A percentile compares a stretch with the other conserved stretches of the same genome.
phyloP scores from a whole-genome alignment of 495 filamentous ascomycete species.

The Aspergillus indologenus region DNA sequence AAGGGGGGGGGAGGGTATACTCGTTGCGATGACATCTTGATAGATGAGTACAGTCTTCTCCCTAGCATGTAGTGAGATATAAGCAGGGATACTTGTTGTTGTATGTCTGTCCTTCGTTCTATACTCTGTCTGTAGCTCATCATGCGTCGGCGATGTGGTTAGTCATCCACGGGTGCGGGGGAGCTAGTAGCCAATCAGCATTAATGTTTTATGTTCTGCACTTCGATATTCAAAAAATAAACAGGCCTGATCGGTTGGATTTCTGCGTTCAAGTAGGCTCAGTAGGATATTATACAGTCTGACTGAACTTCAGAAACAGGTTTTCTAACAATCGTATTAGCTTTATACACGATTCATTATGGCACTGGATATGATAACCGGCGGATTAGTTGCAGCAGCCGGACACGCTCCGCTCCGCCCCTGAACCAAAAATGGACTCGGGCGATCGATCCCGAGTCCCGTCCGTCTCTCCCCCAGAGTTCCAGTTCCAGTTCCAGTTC shows the following conservation, averaged over 20 bases:
- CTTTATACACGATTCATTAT: no score
- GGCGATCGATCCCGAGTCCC: no score
- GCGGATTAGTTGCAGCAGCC: neutral
- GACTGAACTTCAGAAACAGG: no score
- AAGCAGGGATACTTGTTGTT: neutral
- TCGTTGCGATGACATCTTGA: slow-evolving; percentile 16
- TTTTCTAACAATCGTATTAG: no score
- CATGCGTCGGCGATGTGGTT: neutral
- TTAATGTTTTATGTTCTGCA: neutral
- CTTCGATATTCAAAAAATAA: neutral
- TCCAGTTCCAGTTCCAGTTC: no score
- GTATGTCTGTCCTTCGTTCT: neutral
- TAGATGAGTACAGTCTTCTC: neutral
- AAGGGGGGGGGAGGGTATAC: neutral
- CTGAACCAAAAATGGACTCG: slow-evolving; percentile 15
- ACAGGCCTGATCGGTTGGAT: no score
- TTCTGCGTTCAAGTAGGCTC: no score
- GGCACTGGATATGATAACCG: no score
- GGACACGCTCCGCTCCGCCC: slow-evolving; percentile 12
- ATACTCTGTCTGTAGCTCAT: neutral
- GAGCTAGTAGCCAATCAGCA: neutral
- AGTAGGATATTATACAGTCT: no score
- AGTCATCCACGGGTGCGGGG: neutral
- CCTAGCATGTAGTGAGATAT: neutral
- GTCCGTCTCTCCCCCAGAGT: slow-evolving; percentile 6